Conservation (phyloP, 2,329 filamentous ascomycete genomes). For the Colletotrichum sp. region DNA sequence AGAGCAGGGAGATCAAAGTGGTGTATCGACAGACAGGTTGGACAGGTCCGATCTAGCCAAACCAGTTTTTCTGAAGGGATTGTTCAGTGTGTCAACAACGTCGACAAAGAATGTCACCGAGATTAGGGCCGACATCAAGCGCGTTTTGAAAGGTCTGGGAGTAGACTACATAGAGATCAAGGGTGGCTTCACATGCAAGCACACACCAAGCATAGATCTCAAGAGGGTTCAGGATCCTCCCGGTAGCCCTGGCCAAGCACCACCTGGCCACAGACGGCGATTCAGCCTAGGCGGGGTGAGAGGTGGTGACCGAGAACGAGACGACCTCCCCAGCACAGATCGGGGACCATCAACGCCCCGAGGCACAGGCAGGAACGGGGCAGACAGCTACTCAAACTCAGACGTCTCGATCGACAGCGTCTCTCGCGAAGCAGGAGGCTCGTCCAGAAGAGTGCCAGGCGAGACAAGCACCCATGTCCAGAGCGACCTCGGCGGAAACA, state of each 20-base stretch:
- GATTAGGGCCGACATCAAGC: conserved; percentile 88
- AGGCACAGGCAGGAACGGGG: conserved; percentile 48
- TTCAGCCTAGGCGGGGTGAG: conserved; percentile 81
- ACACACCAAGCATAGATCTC: conserved; percentile 87
- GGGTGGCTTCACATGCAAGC: conserved; percentile 89
- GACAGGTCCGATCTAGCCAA: conserved; percentile 82
- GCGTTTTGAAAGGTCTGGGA: conserved; percentile 84
- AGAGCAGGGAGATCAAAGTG: conserved; percentile 62
- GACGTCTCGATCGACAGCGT: conserved; percentile 83
- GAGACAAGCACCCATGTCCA: conserved; percentile 94
- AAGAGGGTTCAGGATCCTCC: conserved; percentile 73
- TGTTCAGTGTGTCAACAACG: conserved; percentile 97
- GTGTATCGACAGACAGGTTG: conserved; percentile 64
- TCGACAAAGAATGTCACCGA: conserved; percentile 87
- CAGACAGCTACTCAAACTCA: conserved; percentile 86
- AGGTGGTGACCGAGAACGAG: conserved; percentile 68
- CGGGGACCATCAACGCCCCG: conserved; percentile 42
- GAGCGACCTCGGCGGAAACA: conserved; percentile 83
- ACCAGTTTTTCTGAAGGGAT: conserved; percentile 92
- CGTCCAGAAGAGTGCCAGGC: conserved; percentile 69
- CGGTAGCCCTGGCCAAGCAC: conserved; percentile 59
- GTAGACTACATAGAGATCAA: conserved; percentile 94
- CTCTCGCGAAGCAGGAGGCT: conserved; percentile 54
- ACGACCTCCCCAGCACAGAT: conserved; percentile 71
- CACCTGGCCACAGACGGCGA: conserved; percentile 69